Percentiles rank a stretch among this genome's conserved stretches.
phyloP scores from a whole-genome alignment of 371 early-diverging fungal genomes.

The Mortierella sp. region DNA sequence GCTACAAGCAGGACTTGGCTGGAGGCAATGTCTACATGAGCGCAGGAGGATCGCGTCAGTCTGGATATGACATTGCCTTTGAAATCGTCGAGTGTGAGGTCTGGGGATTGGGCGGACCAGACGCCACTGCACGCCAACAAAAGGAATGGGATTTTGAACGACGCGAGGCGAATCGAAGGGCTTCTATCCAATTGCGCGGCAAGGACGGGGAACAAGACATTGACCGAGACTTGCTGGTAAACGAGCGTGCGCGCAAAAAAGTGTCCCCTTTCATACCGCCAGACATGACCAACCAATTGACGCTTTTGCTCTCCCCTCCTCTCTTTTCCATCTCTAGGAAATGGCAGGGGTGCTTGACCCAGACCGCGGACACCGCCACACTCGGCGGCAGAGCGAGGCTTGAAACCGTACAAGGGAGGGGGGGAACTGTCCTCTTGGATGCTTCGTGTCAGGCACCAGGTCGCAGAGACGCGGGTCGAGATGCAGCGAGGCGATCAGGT shows the following conservation, averaged over 20 bases:
- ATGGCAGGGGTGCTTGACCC: conserved; percentile 45
- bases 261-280: neutral
- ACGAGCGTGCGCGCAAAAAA: neutral
- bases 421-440: too few species aligned
- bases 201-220: conserved; percentile 55
- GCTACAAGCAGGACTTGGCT: conserved; percentile 57
- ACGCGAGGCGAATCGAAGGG: conserved; percentile 58
- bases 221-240: conserved; percentile 44
- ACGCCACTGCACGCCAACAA: conserved; percentile 56
- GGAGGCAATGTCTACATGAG: conserved; percentile 40
- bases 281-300: too few species aligned
- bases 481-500: too few species aligned
- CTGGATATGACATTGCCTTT: conserved; percentile 52
- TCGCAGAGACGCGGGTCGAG: too few species aligned
- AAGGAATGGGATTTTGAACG: conserved; percentile 71
- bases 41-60: conserved; percentile 36
- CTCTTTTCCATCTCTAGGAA: conserved; percentile 12
- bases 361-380: conserved; percentile 44
- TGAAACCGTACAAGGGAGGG: neutral
- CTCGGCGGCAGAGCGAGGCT: conserved; percentile 17
- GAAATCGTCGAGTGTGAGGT: conserved; percentile 69
- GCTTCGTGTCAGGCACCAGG: too few species aligned
- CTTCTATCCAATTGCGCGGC: conserved; percentile 59
- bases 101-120: conserved; percentile 66
- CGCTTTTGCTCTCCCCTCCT: neutral